Base-by-base conservation (phyloP, 2,329 filamentous ascomycete species). In the Sporothrix brasiliensis region DNA sequence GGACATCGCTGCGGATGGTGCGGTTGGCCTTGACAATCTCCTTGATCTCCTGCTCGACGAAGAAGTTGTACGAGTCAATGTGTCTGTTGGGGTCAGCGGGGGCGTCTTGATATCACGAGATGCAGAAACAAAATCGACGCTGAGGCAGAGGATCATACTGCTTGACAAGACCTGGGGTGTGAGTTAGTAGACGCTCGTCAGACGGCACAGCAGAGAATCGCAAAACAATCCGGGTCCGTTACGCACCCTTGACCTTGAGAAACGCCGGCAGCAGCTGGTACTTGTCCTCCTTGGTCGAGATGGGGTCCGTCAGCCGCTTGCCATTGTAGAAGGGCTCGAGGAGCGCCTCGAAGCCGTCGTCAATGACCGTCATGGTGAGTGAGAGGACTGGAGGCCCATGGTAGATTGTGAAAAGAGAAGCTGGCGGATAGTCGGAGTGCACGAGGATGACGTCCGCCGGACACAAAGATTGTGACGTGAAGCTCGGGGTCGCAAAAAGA, bases 21-120 rank as follows among this genome's bases (percentile, higher is more conserved):
- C 91, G 89, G 79, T 97, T 98, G 67, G 94, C 92, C 78, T 92
- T 90, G 74, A 99, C 91, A 75, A 99, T 99, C 76, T 97, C 94
- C 82, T 97, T 97, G 79, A 99, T 89, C 78, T 98, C 94, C 70
- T 96, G 91, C 76, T 99, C 93, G 75, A 97, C 91, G 76, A 99
- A 98, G 82, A 95, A 97, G 82, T 99, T 97, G 85, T 96, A 99
- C 30, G 95, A 98, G 83, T 99, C 96, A 78, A 97, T 94, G 80
- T 97, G 94, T 76, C 85, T 85, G n/a, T 56, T 9, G 19, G 14
- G 16, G 66, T 71, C 49, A 71, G 69, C 14, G 56, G n/a, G 50
- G 66, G 54, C 34, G 7, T 41, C 14, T 13, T 65, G 30, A 67
- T 53, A 16, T 67, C 27, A 53, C n/a, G 49, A 67, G 47, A 13